Base-by-base conservation (phyloP, 2,329 filamentous ascomycete species). In the Aspergillus japonicus region DNA sequence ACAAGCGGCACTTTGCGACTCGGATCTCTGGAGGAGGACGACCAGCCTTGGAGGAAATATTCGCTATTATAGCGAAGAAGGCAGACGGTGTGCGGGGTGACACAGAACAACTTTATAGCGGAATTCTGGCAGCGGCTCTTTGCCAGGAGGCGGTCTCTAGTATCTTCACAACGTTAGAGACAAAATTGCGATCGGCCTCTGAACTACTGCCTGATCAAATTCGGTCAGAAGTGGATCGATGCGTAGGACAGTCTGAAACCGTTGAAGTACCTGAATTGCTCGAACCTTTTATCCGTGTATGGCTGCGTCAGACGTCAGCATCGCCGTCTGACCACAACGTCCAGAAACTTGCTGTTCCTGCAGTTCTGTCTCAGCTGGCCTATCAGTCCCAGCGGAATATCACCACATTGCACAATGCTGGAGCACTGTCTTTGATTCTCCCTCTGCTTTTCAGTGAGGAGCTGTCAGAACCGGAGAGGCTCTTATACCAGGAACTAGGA, bases 1-100 rank as follows among this genome's bases (percentile, higher is more conserved):
- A 98, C 76, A 85, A 89, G 69, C 86, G 90, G 67, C 97, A 94
- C 78, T 98, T 98, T 73, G 85, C 87, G 60, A 88, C 87, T 66
- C 83, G 87, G 65, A 86, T 96, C 31, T 85, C 90, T 60, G 87
- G 86, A 23, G 90, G 88, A 58, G 92, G 94, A 3, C 96, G 92
- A 88, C 83, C 87, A 64, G 85, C 87, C 7, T 74, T 97, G 57
- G 88, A 95, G 69, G 85, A 90, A 70, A 85, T 85, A 5, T 83
- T 77, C 85, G 84, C 62, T 87, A 86, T 73, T 87, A 88, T 73
- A 85, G 89, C 35, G 77, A 87, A 56, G 82, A 88, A 56, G 84
- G 84, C 64, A 83, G 65, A 67, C 48, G 57, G 62, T 23, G 57
- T 56, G 11, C 62, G 71, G 49, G 62, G 83, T 58, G 87, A 90